Base-by-base conservation (phyloP, 2,329 filamentous ascomycete genomes). In the Fusarium domesticum region DNA sequence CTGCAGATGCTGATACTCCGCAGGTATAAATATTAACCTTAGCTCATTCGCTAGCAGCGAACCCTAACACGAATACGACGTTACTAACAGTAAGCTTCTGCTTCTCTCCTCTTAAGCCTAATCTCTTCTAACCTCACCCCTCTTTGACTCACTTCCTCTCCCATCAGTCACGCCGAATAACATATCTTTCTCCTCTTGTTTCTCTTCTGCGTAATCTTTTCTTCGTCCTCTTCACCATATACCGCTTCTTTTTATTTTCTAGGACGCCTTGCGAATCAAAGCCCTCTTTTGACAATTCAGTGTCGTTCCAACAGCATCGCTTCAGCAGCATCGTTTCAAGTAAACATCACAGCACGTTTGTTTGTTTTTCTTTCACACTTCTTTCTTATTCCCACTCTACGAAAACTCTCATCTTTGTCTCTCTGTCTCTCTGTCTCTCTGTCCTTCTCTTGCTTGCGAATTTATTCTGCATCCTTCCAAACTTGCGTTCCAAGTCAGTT, bases 161-260 rank as follows among this genome's bases (percentile, higher is more conserved):
- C 17, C 41, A 39, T 28, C 23, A 11, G 42, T 43, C 42, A 43
- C 36, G 23, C 42, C 36, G 42, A 34, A 18, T 34, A 25, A 39
- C 16, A 34, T 35, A 14, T 25, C 20, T 11, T 4, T 28, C 23
- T 28, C 23, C n/a, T n/a, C n/a, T n/a, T n/a, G n/a, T n/a, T 28
- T 28, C 23, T 28, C 10, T 28, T 28, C 23, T 11, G 7, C 23
- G 7, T 8, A n/a, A 14, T 18, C 32, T 37, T 15, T n/a, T 31
- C 18, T 14, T 32, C 6, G 11, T 8, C 31, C 3, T 18, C 18
- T 11, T 18, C 10, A 8, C 4, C 7, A 28, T 10, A 5, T 12
- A 8, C 7, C 14, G 8, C 14, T 28, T 28, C 10, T 10, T 5
- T 28, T 28, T 10, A 8, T 28, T 28, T 12, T 5, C 7, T 28